Conservation (phyloP, 306 rosid genomes). For the Ormosia semicastrata region DNA sequence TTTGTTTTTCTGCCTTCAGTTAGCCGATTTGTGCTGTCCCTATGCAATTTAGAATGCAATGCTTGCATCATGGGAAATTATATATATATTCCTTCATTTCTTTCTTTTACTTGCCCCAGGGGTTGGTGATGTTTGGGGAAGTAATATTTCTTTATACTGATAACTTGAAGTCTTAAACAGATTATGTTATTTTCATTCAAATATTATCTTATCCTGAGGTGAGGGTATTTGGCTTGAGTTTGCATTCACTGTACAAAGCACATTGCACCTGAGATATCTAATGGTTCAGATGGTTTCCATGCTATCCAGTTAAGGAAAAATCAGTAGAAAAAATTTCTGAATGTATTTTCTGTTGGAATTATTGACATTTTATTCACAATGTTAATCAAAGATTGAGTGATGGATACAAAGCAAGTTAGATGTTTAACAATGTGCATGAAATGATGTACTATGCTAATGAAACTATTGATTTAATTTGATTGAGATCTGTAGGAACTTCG, state of each 20-base stretch:
- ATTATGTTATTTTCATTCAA: neutral
- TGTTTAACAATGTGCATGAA: constrained; percentile 6
- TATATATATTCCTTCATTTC: too few species aligned
- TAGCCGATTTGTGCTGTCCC: neutral
- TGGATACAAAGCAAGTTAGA: neutral
- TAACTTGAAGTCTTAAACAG: neutral
- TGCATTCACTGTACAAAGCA: neutral
- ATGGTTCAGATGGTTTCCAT: neutral
- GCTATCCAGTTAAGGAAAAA: neutral
- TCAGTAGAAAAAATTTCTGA: neutral
- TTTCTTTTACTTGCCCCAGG: too few species aligned
- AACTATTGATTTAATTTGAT: constrained; percentile 1
- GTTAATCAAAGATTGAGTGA: neutral
- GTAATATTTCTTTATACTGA: too few species aligned
- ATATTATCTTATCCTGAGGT: neutral
- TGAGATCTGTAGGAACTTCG: neutral
- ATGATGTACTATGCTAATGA: neutral
- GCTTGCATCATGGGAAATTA: neutral
- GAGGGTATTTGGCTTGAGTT: neutral
- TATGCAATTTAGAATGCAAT: neutral
- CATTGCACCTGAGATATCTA: neutral
- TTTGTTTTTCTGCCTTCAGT: neutral
- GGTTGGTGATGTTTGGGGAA: too few species aligned
- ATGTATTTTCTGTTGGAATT: neutral
- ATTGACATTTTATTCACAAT: constrained; percentile 1